Evolutionary conservation across 805 yeast genomes (phyloP).

Genomic region (Pachysolen tannophilus): DNA sequence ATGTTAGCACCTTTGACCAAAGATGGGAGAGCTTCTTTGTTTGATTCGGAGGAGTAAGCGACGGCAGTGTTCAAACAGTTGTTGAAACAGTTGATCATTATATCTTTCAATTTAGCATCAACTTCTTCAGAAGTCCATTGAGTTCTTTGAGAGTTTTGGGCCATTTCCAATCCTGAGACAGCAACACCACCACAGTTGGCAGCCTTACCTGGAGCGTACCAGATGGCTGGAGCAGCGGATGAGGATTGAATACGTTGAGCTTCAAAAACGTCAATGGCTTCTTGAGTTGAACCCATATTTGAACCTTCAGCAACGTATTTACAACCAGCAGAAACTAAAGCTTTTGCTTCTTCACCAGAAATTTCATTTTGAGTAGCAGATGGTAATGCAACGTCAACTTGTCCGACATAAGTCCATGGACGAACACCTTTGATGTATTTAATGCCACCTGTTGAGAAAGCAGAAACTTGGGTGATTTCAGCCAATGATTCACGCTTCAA

Average conservation of each 20-base stretch:
- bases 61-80: conserved; percentile 86
- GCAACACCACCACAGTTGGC: conserved; percentile 99
- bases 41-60: conserved; percentile 64
- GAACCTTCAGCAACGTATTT: conserved; percentile 97
- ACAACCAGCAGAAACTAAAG: conserved; percentile 85
- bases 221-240: conserved; percentile 47
- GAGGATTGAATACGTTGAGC: conserved; percentile 51
- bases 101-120: conserved; percentile 80
- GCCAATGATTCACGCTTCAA: conserved; percentile 68
- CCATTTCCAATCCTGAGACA: conserved; percentile 98
- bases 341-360: conserved; percentile 93
- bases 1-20: conserved; percentile 98
- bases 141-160: conserved; percentile 95
- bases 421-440: conserved; percentile 89
- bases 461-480: conserved; percentile 51
- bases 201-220: conserved; percentile 99
- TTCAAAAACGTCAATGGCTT: conserved; percentile 93
- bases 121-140: conserved; percentile 91
- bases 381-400: conserved; percentile 94
- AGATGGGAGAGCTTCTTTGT: conserved; percentile 73
- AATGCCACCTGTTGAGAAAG: conserved; percentile 51
- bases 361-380: conserved; percentile 99
- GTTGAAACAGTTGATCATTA: conserved; percentile 89
- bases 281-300: conserved; percentile 98
- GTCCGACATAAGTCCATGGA: conserved; percentile 91